Evolutionary conservation across 2,329 filamentous ascomycete species (phyloP), one percentile per base, ranked within the genome.

Genomic region (Curvularia hawaiiensis): DNA sequence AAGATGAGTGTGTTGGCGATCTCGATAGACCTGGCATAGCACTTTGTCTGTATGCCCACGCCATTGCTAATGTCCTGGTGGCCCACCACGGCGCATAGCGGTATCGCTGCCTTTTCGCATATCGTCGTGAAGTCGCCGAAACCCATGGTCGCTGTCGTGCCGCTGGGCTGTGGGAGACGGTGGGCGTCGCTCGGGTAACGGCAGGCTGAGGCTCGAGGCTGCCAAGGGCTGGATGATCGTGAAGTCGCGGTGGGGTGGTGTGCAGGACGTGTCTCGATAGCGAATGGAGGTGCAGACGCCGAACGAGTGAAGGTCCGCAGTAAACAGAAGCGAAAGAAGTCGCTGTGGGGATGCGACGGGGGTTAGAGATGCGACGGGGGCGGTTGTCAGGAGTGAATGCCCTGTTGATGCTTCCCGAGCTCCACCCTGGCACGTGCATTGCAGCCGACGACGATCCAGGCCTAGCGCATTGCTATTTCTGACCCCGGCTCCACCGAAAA

Each of bases 1-100:
- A 99, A 99, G 73, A 99, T 99, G 80, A 98, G 94, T 40, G 95
- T 99, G 80, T 99, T 99, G 67, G 93, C 95, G 66, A 98, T 79
- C 78, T 97, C 93, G 77, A 99, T 94, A 71, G 95, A 96, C 58
- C 95, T 88, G 58, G 95, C 91, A 80, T 94, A 98, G 82, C 95
- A 99, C 72, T 88, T 86, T 56, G 95, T 88, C 76, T 97, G 89
- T 64, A 97, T 95, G 66, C 92, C 91, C 12, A 88, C 85, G 65
- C 83, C 85, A 64, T 83, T 85, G 22, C 86, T 84, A 64, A 92
- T 86, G 33, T 84, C 82, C 68, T 89, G 85, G 45, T 89, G 85
- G 18, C 95, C 95, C 66, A 99, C 86, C 54, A 92, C 84, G 51
- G 91, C 87, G 79, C 95, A 99, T 70, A 98, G 80, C 58, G 95